A percentile compares a stretch with the other conserved stretches of the same genome.
Evolutionary conservation across 192 early-diverging fungal species (phyloP).

Genomic region (Entophlyctis luteolus): DNA sequence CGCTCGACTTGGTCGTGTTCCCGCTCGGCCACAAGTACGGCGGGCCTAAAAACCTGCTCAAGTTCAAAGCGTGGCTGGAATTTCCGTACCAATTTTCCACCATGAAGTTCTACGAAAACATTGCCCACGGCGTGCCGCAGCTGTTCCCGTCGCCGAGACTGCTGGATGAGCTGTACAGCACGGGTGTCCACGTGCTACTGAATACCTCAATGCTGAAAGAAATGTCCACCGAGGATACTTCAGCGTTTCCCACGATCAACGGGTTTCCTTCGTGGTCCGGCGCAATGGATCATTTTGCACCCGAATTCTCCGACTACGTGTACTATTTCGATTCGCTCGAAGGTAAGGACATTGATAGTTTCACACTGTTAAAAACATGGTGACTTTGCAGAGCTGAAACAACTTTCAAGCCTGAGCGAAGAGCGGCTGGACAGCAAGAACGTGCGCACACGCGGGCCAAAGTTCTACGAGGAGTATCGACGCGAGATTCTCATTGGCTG

Average conservation of each 20-base stretch:
- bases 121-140: conserved; percentile 2
- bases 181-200: neutral
- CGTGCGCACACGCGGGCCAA: neutral
- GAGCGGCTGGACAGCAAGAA: neutral
- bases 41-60: neutral
- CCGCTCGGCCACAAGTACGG: conserved; percentile 15
- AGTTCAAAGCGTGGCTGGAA: conserved; percentile 18
- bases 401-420: neutral
- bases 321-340: conserved; percentile 1
- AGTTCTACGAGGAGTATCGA: neutral
- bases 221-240: too few relatives aligned
- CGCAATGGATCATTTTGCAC: neutral
- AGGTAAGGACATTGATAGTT: too few relatives aligned
- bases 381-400: neutral
- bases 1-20: neutral
- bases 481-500: neutral
- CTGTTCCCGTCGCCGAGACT: conserved; percentile 4
- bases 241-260: neutral
- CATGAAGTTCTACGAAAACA: conserved; percentile 25
- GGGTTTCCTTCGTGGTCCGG: neutral
- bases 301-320: neutral
- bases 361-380: too few relatives aligned
- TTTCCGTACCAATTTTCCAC: conserved; percentile 21
- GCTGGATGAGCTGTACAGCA: neutral
- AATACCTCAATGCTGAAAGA: neutral